These are phyloP conservation scores for Syzygium jambos DNA, from an alignment of 345 rosid genomes.

Conservation along the genomic window DNA sequence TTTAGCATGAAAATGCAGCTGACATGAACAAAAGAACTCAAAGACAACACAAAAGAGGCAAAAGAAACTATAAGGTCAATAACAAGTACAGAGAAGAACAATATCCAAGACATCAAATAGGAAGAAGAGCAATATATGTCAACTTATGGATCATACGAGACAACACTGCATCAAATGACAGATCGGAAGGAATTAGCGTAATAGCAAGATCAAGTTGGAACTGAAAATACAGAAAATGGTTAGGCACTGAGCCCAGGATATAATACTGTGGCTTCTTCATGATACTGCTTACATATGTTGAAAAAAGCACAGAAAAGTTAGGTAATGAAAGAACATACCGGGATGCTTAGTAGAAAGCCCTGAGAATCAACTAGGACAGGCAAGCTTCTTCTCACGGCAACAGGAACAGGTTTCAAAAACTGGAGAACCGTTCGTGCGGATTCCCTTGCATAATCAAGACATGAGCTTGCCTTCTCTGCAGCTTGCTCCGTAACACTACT, in stretches of 20 bases:
- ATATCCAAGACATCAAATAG: neutral
- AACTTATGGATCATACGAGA: neutral
- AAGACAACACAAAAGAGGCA: neutral
- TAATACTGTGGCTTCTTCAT: neutral
- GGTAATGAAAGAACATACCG: conserved; percentile 35
- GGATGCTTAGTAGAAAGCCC: conserved; percentile 56
- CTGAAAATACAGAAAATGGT: neutral
- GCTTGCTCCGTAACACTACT: neutral
- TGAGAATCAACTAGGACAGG: conserved; percentile 51
- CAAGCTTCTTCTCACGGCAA: conserved; percentile 68
- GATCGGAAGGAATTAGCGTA: neutral
- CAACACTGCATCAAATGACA: neutral
- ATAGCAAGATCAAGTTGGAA: neutral
- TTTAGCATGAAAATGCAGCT: neutral
- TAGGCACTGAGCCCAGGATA: neutral
- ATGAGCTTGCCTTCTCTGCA: conserved; percentile 2
- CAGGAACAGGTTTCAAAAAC: conserved; percentile 51
- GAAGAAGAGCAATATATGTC: neutral
- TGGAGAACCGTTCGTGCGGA: conserved; percentile 45
- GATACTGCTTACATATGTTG: neutral
- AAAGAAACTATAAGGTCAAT: neutral
- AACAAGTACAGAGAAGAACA: neutral
- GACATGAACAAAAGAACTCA: neutral
- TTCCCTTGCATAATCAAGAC: conserved; percentile 20
- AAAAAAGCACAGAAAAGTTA: neutral